A percentile compares a stretch with the other conserved stretches of the same genome.
Conservation (phyloP, 1,139 yeast species). For the Magnusiomyces suaveolens region DNA sequence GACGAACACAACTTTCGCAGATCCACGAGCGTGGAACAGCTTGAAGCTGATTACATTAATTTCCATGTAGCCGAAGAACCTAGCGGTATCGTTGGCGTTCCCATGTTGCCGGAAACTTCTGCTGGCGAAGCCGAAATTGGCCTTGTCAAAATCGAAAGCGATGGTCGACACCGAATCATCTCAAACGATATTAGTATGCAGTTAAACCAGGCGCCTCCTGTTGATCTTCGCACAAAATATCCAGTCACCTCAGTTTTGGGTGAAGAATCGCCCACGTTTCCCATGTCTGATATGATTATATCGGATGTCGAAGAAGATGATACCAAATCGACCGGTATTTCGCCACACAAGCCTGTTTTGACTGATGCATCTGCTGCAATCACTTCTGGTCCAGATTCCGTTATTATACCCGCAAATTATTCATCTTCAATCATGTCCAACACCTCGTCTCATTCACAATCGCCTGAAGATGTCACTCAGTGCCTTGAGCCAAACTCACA, state of each 20-base stretch:
- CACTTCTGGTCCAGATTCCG: not conserved
- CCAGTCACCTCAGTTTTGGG: not conserved
- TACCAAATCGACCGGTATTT: not conserved
- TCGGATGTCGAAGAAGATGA: not conserved
- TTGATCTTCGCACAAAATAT: not conserved
- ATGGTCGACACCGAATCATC: not conserved
- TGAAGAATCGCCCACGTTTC: not conserved
- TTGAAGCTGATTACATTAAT: constrained; percentile 15
- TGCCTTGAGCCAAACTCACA: not conserved
- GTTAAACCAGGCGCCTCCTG: not conserved
- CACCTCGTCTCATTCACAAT: not conserved
- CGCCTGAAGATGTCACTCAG: not conserved
- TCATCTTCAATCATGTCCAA: not conserved
- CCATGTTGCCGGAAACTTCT: not conserved
- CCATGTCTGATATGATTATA: constrained; percentile 1
- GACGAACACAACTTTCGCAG: constrained; percentile 20
- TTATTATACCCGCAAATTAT: not conserved
- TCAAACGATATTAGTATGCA: not conserved
- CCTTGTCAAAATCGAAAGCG: not conserved
- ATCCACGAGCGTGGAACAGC: constrained; percentile 18
- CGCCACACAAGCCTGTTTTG: not conserved
- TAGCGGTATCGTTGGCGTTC: constrained; percentile 1
- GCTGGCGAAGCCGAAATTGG: not conserved
- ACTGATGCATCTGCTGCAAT: not conserved
- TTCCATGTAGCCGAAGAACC: constrained; percentile 9